A percentile compares a stretch with the other conserved stretches of the same genome.
Evolutionary conservation across 2,329 filamentous ascomycete species (phyloP).

Genomic region (Pseudogymnoascus verrucosus): DNA sequence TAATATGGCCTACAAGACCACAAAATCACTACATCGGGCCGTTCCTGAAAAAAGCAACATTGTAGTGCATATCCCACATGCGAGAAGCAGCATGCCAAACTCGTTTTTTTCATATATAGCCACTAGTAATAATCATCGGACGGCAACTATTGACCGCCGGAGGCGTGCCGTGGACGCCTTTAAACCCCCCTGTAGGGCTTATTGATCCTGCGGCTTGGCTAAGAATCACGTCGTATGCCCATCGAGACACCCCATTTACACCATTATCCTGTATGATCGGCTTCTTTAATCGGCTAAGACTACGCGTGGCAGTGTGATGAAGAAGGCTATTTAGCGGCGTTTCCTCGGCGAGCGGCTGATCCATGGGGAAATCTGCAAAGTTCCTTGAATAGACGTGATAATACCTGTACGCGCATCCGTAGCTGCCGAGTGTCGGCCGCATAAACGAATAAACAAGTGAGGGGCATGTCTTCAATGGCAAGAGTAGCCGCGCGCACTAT

Average conservation of each 20-base stretch:
- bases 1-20: not conserved
- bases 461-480: not conserved
- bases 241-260: not conserved
- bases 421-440: not conserved
- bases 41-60: not conserved
- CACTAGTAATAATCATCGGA: not conserved
- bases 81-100: not conserved
- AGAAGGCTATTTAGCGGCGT: not conserved
- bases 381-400: not conserved
- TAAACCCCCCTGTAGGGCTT: not conserved
- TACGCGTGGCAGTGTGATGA: conserved; percentile 49
- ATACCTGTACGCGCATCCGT: not conserved
- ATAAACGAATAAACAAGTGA: not conserved
- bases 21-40: not conserved
- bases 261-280: not conserved
- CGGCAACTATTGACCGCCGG: not conserved
- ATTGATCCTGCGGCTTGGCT: not conserved
- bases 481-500: not conserved
- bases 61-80: not conserved
- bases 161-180: not conserved
- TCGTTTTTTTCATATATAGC: not conserved
- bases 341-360: conserved; percentile 6
- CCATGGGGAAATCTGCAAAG: not conserved
- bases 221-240: not conserved
- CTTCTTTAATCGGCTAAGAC: not conserved